These are phyloP conservation scores for Linnemannia elongata DNA, from an alignment of 192 early-diverging fungal genomes.

Conservation along the genomic window DNA sequence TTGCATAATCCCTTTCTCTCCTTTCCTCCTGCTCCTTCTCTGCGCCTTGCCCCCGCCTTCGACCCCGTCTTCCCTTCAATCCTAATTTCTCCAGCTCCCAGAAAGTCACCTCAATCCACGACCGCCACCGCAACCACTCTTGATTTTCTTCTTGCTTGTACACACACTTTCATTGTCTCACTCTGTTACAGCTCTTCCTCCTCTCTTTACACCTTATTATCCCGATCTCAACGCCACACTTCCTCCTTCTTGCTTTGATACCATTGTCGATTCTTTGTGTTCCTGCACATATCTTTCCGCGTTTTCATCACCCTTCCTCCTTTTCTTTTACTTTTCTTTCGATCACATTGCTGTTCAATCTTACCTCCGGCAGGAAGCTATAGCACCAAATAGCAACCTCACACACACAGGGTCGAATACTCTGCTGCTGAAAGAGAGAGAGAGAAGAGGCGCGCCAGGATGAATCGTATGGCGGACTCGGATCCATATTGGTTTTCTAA, in stretches of 20 bases:
- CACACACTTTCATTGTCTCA: not conserved
- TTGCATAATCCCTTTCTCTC: conserved; percentile 3
- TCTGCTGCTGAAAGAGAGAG: not conserved
- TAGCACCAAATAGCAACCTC: not conserved
- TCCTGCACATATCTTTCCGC: not conserved
- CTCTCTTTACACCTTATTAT: not conserved
- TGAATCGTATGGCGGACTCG: conserved; percentile 22
- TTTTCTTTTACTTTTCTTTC: conserved; percentile 1
- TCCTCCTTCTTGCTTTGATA: not conserved
- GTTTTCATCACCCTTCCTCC: not conserved
- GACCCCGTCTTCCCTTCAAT: not conserved
- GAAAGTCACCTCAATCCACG: not conserved
- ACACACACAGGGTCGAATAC: not conserved
- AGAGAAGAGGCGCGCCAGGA: conserved; percentile 9
- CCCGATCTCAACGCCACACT: not conserved
- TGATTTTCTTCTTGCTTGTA: not conserved
- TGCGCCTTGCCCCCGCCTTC: not conserved
- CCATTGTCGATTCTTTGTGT: not conserved
- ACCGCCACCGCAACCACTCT: not conserved
- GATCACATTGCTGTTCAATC: not conserved
- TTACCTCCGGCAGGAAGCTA: not conserved
- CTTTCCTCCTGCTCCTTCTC: not conserved
- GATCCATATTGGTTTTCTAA: conserved; percentile 31
- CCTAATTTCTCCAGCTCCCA: not conserved
- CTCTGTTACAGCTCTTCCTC: not conserved